Percentiles rank a stretch among this genome's conserved stretches.
Conservation (phyloP, 169 alveolate species). For the Plasmodium blacklocki region DNA sequence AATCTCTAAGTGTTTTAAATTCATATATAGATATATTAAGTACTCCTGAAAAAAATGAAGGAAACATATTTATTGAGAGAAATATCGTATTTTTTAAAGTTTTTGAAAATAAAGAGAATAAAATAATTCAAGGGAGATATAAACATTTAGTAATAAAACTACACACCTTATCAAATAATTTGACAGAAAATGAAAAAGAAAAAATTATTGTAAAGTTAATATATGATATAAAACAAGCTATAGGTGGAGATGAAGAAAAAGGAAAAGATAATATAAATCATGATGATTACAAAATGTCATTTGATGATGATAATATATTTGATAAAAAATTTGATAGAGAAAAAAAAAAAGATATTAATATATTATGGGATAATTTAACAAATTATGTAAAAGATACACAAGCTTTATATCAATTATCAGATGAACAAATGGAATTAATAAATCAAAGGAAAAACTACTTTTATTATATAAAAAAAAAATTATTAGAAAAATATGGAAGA, state of each 20-base stretch:
- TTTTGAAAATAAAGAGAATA: conserved; percentile 63
- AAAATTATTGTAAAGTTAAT: conserved; percentile 51
- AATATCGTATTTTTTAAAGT: conserved; percentile 53
- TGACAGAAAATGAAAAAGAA: conserved; percentile 59
- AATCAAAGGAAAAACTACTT: conserved; percentile 48
- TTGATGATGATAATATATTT: conserved; percentile 29
- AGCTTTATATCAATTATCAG: conserved; percentile 72
- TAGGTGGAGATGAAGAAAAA: conserved; percentile 9
- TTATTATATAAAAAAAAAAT: conserved; percentile 75
- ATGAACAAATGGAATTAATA: conserved; percentile 31
- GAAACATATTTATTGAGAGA: conserved; percentile 56
- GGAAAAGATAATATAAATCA: conserved; percentile 21
- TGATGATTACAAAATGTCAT: not conserved
- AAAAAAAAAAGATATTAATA: conserved; percentile 23
- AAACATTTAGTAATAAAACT: conserved; percentile 46
- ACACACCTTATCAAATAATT: conserved; percentile 44
- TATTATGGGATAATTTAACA: conserved; percentile 69
- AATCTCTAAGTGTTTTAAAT: conserved; percentile 74
- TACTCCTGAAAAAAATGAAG: conserved; percentile 30
- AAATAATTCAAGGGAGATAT: conserved; percentile 66
- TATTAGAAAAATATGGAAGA: conserved; percentile 46
- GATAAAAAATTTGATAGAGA: conserved; percentile 1
- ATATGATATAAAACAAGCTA: conserved; percentile 59
- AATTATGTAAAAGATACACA: conserved; percentile 59
- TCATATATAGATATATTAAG: conserved; percentile 68